Percentiles rank a stretch among this genome's conserved stretches.
Evolutionary conservation across 805 yeast genomes (phyloP).

Genomic region (Ogataea glucozyma): DNA sequence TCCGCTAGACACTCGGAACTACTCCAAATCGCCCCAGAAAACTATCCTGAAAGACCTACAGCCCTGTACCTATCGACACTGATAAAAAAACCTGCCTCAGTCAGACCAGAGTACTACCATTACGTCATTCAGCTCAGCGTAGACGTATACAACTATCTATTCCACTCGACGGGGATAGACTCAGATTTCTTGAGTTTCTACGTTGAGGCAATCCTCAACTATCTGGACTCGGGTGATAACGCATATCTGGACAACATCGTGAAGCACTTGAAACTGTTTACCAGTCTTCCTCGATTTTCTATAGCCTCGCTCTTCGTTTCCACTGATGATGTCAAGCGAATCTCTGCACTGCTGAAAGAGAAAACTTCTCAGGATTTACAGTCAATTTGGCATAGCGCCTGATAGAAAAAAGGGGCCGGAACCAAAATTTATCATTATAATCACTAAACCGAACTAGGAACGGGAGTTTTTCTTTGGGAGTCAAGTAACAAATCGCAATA

Average conservation of each 20-base stretch:
- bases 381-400: slow-evolving; percentile 16
- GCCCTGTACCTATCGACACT: slow-evolving; percentile 46
- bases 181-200: slow-evolving; percentile 48
- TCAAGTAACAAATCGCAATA: slow-evolving; percentile 7
- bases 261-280: slow-evolving; percentile 30
- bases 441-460: slow-evolving; percentile 5
- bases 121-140: slow-evolving; percentile 38
- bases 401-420: slow-evolving; percentile 4
- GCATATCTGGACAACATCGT: slow-evolving; percentile 26
- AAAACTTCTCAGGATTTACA: slow-evolving; percentile 14
- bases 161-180: slow-evolving; percentile 49
- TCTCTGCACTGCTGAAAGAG: slow-evolving; percentile 9
- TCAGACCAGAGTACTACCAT: slow-evolving; percentile 35
- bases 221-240: slow-evolving; percentile 24
- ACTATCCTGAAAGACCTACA: slow-evolving; percentile 42
- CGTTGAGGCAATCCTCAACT: slow-evolving; percentile 40
- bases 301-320: slow-evolving; percentile 40
- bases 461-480: background rate
- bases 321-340: slow-evolving; percentile 17
- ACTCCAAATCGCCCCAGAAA: background rate
- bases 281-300: slow-evolving; percentile 38
- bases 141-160: slow-evolving; percentile 33
- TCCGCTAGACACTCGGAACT: background rate
- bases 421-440: slow-evolving; percentile 6
- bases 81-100: slow-evolving; percentile 29